These are phyloP conservation scores for Hypoxylon lienhwacheense DNA, from an alignment of 495 filamentous ascomycete species.

Conservation along the genomic window DNA sequence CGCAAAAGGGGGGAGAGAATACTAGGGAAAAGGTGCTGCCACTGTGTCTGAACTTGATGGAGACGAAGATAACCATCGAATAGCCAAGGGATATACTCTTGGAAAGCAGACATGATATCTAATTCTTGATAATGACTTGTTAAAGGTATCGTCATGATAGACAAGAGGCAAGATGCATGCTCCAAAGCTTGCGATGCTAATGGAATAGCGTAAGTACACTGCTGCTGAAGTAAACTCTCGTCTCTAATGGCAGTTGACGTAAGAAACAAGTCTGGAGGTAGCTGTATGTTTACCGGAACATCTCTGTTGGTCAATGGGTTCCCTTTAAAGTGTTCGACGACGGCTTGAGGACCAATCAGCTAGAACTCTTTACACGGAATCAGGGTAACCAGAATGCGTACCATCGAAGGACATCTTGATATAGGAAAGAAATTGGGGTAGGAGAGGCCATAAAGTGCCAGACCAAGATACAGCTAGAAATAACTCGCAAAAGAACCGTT, in stretches of 20 bases:
- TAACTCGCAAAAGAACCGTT: slow-evolving; percentile 52
- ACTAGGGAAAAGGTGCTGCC: slow-evolving; percentile 32
- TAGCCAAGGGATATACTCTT: slow-evolving; percentile 41
- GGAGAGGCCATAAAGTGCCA: slow-evolving; percentile 50
- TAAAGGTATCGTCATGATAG: slow-evolving; percentile 39
- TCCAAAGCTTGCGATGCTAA: slow-evolving; percentile 33
- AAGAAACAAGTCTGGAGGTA: slow-evolving; percentile 29
- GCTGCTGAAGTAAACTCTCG: slow-evolving; percentile 19
- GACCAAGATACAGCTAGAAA: slow-evolving; percentile 43
- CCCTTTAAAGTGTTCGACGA: slow-evolving; percentile 13
- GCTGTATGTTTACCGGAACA: slow-evolving; percentile 20
- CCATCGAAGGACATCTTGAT: slow-evolving; percentile 46
- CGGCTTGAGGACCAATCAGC: slow-evolving; percentile 23
- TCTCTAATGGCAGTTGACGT: slow-evolving; percentile 7
- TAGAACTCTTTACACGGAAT: slow-evolving; percentile 10
- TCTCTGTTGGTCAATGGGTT: slow-evolving; percentile 18
- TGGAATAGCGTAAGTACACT: slow-evolving; percentile 32
- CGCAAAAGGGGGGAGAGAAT: slow-evolving; percentile 31
- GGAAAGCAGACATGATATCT: slow-evolving; percentile 26
- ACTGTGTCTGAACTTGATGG: slow-evolving; percentile 29
- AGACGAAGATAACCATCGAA: slow-evolving; percentile 43
- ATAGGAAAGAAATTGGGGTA: slow-evolving; percentile 46
- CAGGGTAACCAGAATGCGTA: slow-evolving; percentile 30
- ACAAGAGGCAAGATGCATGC: slow-evolving; percentile 40
- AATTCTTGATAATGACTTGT: slow-evolving; percentile 13